These are phyloP conservation scores for Endocalyx cinctus DNA, from an alignment of 2,329 filamentous ascomycete species.

Conservation along the genomic window DNA sequence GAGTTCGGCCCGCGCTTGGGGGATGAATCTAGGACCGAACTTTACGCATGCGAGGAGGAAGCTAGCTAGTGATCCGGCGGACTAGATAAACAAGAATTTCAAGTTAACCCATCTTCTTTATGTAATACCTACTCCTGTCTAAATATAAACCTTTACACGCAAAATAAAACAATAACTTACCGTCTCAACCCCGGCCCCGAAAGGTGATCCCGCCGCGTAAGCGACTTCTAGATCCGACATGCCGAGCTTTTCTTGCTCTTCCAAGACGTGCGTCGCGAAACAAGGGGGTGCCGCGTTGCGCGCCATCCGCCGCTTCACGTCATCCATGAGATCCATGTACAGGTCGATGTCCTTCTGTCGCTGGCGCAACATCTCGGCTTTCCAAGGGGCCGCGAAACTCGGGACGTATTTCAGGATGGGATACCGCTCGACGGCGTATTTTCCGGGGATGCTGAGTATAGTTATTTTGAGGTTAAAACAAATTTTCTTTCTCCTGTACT, in stretches of 20 bases:
- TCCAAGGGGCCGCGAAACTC: slow-evolving; percentile 34
- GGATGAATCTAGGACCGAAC: slow-evolving; percentile 45
- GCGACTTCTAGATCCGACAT: slow-evolving; percentile 39
- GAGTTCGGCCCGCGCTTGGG: slow-evolving; percentile 34
- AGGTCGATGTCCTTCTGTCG: slow-evolving; percentile 28
- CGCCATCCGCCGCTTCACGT: slow-evolving; percentile 30
- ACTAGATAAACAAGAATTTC: slow-evolving; percentile 34
- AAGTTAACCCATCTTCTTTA: too few species aligned
- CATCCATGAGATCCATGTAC: slow-evolving; percentile 35
- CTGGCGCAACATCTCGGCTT: slow-evolving; percentile 31
- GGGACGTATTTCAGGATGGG: slow-evolving; percentile 35
- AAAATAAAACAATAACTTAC: slow-evolving; percentile 18
- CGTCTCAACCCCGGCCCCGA: slow-evolving; percentile 40
- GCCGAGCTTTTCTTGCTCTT: slow-evolving; percentile 34
- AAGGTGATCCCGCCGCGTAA: slow-evolving; percentile 39
- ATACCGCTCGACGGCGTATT: slow-evolving; percentile 37
- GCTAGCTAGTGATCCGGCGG: slow-evolving; percentile 41
- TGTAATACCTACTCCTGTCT: too few species aligned
- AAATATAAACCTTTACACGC: too few species aligned
- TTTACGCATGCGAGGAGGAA: slow-evolving; percentile 49
- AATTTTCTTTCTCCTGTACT: too few species aligned
- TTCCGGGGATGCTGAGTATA: slow-evolving; percentile 26
- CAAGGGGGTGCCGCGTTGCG: slow-evolving; percentile 31
- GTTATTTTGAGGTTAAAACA: too few species aligned
- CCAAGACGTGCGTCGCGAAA: slow-evolving; percentile 38